These are phyloP conservation scores for Tricholoma hemisulphureum DNA, from an alignment of 768 basidiomycete genomes.

Conservation along the genomic window DNA sequence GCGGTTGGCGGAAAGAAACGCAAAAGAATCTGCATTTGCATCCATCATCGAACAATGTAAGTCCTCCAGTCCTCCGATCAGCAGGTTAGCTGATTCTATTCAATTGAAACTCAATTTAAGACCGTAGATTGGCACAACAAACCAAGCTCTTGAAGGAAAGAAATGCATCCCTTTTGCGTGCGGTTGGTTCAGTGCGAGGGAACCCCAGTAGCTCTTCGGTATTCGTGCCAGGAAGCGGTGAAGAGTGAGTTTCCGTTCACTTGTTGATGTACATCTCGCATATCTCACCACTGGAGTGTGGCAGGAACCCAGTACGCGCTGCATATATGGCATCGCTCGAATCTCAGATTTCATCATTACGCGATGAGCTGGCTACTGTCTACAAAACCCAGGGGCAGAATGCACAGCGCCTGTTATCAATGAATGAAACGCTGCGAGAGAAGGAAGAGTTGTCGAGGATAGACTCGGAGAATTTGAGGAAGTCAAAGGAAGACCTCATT, in stretches of 20 bases:
- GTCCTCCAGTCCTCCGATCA: conserved; percentile 24
- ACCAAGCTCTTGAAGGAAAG: conserved; percentile 90
- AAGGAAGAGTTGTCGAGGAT: conserved; percentile 85
- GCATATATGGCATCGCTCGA: conserved; percentile 92
- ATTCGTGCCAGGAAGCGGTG: conserved; percentile 56
- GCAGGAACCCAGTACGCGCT: conserved; percentile 78
- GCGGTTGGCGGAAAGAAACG: conserved; percentile 81
- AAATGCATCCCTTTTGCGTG: conserved; percentile 84
- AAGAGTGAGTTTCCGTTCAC: conserved; percentile 52
- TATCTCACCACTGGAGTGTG: conserved; percentile 13
- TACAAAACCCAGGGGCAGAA: conserved; percentile 98
- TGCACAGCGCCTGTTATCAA: conserved; percentile 85
- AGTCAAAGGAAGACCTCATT: conserved; percentile 72
- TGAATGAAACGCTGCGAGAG: conserved; percentile 94
- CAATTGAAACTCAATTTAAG: conserved; percentile 41
- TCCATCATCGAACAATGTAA: conserved; percentile 91
- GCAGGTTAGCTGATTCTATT: not conserved
- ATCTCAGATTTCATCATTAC: conserved; percentile 86
- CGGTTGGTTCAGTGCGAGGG: conserved; percentile 69
- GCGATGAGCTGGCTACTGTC: conserved; percentile 89
- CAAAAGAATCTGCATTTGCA: conserved; percentile 75
- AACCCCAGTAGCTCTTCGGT: conserved; percentile 64
- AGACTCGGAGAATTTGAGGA: conserved; percentile 77
- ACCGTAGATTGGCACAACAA: conserved; percentile 88
- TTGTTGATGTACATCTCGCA: conserved; percentile 1